Percentiles rank a stretch among this genome's conserved stretches.
These are phyloP conservation scores for Rhodosporidiobolus odoratus DNA, from an alignment of 768 basidiomycete species.

Conservation along the genomic window DNA sequence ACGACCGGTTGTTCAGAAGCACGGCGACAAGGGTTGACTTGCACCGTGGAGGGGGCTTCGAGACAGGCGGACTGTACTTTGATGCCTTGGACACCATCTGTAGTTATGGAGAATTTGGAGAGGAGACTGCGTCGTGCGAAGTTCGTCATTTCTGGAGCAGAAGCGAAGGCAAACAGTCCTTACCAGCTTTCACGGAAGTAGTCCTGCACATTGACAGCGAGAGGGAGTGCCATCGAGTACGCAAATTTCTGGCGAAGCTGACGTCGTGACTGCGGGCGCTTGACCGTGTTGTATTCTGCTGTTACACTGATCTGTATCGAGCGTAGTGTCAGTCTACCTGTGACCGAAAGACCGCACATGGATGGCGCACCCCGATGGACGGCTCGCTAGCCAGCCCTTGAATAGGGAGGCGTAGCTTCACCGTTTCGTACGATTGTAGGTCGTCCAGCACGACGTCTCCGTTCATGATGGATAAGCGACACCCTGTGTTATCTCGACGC, in stretches of 20 bases:
- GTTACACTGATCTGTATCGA: slow-evolving; percentile 57
- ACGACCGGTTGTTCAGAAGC: slow-evolving; percentile 48
- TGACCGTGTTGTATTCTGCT: slow-evolving; percentile 62
- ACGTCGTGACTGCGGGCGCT: slow-evolving; percentile 56
- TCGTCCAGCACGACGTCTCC: slow-evolving; percentile 6
- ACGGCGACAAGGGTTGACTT: slow-evolving; percentile 49
- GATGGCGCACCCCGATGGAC: slow-evolving; percentile 48
- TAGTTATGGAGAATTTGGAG: slow-evolving; percentile 83
- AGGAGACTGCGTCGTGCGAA: slow-evolving; percentile 58
- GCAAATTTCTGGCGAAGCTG: slow-evolving; percentile 56
- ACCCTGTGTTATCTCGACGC: neutral
- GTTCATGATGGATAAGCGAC: neutral
- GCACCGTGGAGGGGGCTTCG: slow-evolving; percentile 41
- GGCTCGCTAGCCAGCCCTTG: slow-evolving; percentile 41
- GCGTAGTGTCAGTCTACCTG: neutral
- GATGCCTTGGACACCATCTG: slow-evolving; percentile 71
- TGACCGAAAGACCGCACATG: neutral
- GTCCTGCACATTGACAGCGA: slow-evolving; percentile 92
- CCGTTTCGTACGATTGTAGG: slow-evolving; percentile 22
- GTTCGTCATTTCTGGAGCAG: neutral
- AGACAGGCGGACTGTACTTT: slow-evolving; percentile 63
- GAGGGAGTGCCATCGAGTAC: slow-evolving; percentile 67
- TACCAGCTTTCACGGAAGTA: slow-evolving; percentile 84
- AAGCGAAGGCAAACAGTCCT: slow-evolving; percentile 13
- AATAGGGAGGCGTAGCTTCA: slow-evolving; percentile 45